Percentiles rank a stretch among this genome's conserved stretches.
Evolutionary conservation across 139 green algal genomes (phyloP).

Genomic region (Chlorella vulgaris): DNA sequence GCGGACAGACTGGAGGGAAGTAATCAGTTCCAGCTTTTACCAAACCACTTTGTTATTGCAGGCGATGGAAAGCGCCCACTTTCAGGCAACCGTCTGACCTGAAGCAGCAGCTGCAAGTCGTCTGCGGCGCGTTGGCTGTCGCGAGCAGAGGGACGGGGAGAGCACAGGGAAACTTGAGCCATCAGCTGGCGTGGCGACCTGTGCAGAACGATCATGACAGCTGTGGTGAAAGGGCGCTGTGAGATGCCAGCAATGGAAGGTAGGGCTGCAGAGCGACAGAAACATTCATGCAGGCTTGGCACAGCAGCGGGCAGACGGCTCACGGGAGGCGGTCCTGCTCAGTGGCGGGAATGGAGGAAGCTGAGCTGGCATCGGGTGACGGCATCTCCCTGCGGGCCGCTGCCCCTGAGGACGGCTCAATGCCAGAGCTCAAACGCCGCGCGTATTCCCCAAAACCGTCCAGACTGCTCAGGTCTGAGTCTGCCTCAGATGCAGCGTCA

Average conservation of each 20-base stretch:
- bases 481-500: slow-evolving; percentile 12
- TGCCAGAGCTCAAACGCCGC: background rate
- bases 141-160: background rate
- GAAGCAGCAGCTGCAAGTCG: slow-evolving; percentile 13
- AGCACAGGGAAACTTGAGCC: background rate
- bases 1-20: background rate
- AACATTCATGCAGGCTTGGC: background rate
- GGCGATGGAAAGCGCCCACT: no score
- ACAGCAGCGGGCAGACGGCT: no score
- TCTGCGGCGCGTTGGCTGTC: background rate
- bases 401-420: no score
- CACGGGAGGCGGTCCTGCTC: slow-evolving; percentile 2
- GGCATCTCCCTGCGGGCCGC: background rate
- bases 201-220: background rate
- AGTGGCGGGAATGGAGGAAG: background rate
- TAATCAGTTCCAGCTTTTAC: no score
- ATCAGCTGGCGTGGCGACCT: slow-evolving; percentile 21
- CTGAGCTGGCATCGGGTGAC: background rate
- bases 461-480: slow-evolving; percentile 15
- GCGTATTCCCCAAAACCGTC: slow-evolving; percentile 20
- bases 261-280: background rate
- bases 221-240: background rate
- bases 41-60: no score
- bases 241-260: background rate
- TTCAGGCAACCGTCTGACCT: slow-evolving; percentile 7